Percentiles rank a stretch among this genome's conserved stretches.
phyloP scores from a whole-genome alignment of 305 asterid genomes.

The Fraxinus nigra region DNA sequence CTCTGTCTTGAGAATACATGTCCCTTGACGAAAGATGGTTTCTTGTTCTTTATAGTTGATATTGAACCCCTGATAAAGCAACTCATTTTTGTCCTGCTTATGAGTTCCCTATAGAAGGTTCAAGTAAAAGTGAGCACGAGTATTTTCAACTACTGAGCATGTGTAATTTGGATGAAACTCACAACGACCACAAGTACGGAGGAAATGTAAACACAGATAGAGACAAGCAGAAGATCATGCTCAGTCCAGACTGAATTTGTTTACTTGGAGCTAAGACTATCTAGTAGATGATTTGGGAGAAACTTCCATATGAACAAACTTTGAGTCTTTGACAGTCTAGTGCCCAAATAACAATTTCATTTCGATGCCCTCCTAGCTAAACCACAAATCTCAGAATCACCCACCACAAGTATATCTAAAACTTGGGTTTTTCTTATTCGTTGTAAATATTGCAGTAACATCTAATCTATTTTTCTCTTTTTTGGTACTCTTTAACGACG shows the following conservation, averaged over 20 bases:
- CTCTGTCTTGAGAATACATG: slow-evolving; percentile 68
- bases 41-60: slow-evolving; percentile 62
- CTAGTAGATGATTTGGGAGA: neutral
- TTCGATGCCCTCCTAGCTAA: neutral
- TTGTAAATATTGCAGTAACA: neutral
- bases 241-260: neutral
- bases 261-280: neutral
- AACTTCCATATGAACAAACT: neutral
- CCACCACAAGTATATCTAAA: neutral
- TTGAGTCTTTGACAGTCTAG: neutral
- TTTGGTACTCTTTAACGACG: neutral
- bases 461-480: neutral
- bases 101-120: slow-evolving; percentile 46
- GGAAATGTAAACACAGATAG: neutral
- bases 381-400: neutral
- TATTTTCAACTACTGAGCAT: neutral
- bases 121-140: slow-evolving; percentile 9
- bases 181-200: neutral
- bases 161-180: neutral
- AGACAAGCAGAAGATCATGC: neutral
- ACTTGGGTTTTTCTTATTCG: neutral
- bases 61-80: slow-evolving; percentile 62
- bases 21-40: slow-evolving; percentile 84
- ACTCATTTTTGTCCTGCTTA: slow-evolving; percentile 69
- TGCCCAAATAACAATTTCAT: neutral